Base-by-base conservation (phyloP, 345 rosid genomes). In the Erodium maritimum region DNA sequence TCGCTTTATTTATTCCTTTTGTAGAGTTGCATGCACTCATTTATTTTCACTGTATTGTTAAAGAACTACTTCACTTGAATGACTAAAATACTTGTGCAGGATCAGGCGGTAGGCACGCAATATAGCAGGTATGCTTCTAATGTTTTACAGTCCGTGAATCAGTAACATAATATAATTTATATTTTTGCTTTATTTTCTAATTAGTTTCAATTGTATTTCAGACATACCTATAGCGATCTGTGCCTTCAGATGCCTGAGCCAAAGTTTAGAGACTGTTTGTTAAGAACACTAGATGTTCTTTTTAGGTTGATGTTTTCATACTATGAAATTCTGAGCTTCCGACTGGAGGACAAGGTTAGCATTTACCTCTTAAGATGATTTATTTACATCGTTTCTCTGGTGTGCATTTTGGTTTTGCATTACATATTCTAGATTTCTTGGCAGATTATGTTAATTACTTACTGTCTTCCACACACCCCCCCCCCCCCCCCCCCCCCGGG, bases 171-270 rank as follows among this genome's bases (percentile, higher is more conserved):
- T 21, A 16, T 13, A 21, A 55, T 56, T 37, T 50, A 51, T 57
- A 42, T 22, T 14, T 55, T 66, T 52, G 54, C 33, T 55, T 25
- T 62, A 55, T 54, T 67, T 67, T 46, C 68, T 73, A 23, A 68
- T 65, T 37, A 62, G 17, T 23, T 67, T 65, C 14, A 21, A 33
- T 70, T 67, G 58, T 22, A 54, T 74, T 76, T 55, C 94, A 94
- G 99, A 71, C 87, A 87, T 76, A 94, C 99, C 60, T 90, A 85
- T 88, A 90, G 99, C 72, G 99, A 94, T 77, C 80, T 94, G 62
- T 90, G 99, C 79, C 82, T 74, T 75, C 96, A 74, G 75, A 87
- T 87, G 68, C 95, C 97, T 57, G 99, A 94, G 74, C 77, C 97
- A 73, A 90, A 82, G 80, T 90, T 94, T 76, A 90, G 96, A 75